Percentiles rank a stretch among this genome's conserved stretches.
These are phyloP conservation scores for Trichoderma sp. DNA, from an alignment of 2,329 filamentous ascomycete species.

Conservation along the genomic window DNA sequence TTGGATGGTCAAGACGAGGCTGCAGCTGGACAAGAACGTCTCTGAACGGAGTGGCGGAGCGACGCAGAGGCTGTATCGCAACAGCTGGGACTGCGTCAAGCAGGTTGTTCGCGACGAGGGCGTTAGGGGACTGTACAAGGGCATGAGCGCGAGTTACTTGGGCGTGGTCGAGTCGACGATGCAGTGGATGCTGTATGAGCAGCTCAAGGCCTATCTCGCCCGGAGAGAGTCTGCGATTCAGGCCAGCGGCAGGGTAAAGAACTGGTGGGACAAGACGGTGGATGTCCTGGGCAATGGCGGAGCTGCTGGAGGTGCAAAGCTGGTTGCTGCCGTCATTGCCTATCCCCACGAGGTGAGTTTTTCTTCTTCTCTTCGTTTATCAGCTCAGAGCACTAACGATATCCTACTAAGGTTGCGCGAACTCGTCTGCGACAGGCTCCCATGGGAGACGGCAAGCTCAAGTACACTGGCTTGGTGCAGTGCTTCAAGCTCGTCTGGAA, in stretches of 20 bases:
- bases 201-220: constrained; percentile 75
- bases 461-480: constrained; percentile 85
- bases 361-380: not conserved
- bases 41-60: constrained; percentile 57
- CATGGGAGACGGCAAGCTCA: constrained; percentile 65
- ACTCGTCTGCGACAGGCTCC: constrained; percentile 85
- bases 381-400: not conserved
- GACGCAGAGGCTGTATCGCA: constrained; percentile 70
- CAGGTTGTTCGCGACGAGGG: constrained; percentile 82
- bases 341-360: constrained; percentile 83
- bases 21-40: constrained; percentile 87
- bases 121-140: constrained; percentile 78
- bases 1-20: constrained; percentile 90
- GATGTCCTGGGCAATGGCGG: constrained; percentile 76
- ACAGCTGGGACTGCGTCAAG: constrained; percentile 81
- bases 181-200: constrained; percentile 94
- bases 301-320: constrained; percentile 80
- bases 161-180: constrained; percentile 87
- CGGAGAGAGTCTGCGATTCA: constrained; percentile 59
- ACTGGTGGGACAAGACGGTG: constrained; percentile 69
- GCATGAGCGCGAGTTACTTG: constrained; percentile 86
- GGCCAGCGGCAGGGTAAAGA: constrained; percentile 61
- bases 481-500: constrained; percentile 86
- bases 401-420: constrained; percentile 61
- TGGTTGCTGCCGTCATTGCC: constrained; percentile 77